phyloP scores from a whole-genome alignment of 1,284 basidiomycete genomes.

The Hemileia vastatrix region DNA sequence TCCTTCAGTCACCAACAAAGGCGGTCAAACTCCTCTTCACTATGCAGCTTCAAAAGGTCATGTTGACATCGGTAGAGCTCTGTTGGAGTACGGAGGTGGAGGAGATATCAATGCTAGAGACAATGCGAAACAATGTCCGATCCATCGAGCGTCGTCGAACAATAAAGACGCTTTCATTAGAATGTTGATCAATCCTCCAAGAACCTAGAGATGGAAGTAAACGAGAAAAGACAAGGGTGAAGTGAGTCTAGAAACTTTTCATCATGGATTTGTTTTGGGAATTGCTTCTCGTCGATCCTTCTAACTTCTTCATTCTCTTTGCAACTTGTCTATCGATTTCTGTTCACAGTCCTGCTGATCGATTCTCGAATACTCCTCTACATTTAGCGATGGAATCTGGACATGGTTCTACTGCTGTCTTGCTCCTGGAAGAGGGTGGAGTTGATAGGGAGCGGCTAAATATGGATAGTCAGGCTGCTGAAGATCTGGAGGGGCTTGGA shows the following conservation, averaged over 20 bases:
- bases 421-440: slow-evolving; percentile 29
- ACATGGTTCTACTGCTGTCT: slow-evolving; percentile 28
- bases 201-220: slow-evolving; percentile 22
- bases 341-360: slow-evolving; percentile 27
- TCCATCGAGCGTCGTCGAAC: slow-evolving; percentile 30
- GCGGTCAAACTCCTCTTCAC: slow-evolving; percentile 28
- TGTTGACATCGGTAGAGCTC: slow-evolving; percentile 26
- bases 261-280: neutral
- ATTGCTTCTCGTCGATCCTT: neutral
- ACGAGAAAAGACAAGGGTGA: slow-evolving; percentile 31
- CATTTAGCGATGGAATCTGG: slow-evolving; percentile 32
- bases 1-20: slow-evolving; percentile 20
- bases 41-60: slow-evolving; percentile 33
- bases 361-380: slow-evolving; percentile 32
- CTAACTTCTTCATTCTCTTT: neutral
- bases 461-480: slow-evolving; percentile 26
- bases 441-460: slow-evolving; percentile 28
- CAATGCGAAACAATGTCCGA: slow-evolving; percentile 28
- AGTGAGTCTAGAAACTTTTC: slow-evolving; percentile 22
- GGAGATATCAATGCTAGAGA: slow-evolving; percentile 31
- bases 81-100: slow-evolving; percentile 25
- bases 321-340: neutral
- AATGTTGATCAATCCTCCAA: slow-evolving; percentile 26
- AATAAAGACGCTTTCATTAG: slow-evolving; percentile 29
- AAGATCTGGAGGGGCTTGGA: slow-evolving; percentile 30